Percentiles rank a stretch among this genome's conserved stretches.
Evolutionary conservation across 805 yeast species (phyloP).

Genomic region (Brettanomyces custersianus): DNA sequence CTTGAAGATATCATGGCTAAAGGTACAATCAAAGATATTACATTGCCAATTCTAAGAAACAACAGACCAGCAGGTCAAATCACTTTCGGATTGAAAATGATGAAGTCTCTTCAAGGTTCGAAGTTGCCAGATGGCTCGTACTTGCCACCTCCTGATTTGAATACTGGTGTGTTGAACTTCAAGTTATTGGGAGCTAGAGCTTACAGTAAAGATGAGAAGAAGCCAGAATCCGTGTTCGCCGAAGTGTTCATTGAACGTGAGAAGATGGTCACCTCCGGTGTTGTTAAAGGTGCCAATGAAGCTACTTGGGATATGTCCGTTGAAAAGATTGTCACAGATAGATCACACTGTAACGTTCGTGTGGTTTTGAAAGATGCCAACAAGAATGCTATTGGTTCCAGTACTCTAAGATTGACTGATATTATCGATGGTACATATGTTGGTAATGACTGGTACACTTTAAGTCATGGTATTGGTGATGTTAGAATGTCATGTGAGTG

Average conservation of each 20-base stretch:
- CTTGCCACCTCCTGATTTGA: constrained; percentile 83
- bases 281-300: constrained; percentile 48
- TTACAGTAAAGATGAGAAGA: constrained; percentile 29
- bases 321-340: constrained; percentile 59
- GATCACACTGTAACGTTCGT: constrained; percentile 60
- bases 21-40: constrained; percentile 38
- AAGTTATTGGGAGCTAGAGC: constrained; percentile 58
- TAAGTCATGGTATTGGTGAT: constrained; percentile 64
- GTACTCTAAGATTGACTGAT: constrained; percentile 49
- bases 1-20: constrained; percentile 54
- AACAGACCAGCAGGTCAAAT: constrained; percentile 77
- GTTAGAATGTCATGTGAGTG: constrained; percentile 61
- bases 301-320: constrained; percentile 58
- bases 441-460: constrained; percentile 69
- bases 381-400: constrained; percentile 45
- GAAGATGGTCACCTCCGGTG: constrained; percentile 46
- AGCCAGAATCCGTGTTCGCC: constrained; percentile 53
- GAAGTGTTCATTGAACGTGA: constrained; percentile 64
- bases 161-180: constrained; percentile 82
- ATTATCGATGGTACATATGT: constrained; percentile 71
- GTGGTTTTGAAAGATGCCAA: constrained; percentile 57
- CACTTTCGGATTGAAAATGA: constrained; percentile 59
- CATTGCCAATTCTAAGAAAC: constrained; percentile 62
- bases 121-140: constrained; percentile 71
- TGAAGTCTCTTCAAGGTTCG: constrained; percentile 61